phyloP scores from a whole-genome alignment of 352 stramenopile species.

The Globisporangium megalacanthum region DNA sequence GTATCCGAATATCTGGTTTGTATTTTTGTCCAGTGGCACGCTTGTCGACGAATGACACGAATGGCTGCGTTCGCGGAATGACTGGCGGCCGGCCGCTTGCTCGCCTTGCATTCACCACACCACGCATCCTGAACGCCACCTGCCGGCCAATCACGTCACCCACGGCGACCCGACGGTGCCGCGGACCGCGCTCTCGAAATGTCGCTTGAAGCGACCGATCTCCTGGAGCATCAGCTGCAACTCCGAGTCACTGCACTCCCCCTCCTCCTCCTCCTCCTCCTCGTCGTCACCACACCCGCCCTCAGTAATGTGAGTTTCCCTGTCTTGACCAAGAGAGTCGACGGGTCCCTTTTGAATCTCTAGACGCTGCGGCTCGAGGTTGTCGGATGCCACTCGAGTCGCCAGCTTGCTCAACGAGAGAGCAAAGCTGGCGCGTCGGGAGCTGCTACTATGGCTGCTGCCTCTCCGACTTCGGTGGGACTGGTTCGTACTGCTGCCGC shows the following conservation, averaged over 20 bases:
- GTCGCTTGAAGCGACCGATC: constrained; percentile 21
- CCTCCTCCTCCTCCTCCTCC: background rate
- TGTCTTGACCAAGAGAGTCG: no score
- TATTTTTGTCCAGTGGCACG: background rate
- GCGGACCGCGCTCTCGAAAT: constrained; percentile 7
- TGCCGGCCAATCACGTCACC: background rate
- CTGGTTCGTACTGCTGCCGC: background rate
- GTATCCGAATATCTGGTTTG: background rate
- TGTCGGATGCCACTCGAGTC: background rate
- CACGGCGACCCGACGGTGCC: background rate
- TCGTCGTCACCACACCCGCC: background rate
- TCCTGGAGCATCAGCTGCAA: constrained; percentile 22
- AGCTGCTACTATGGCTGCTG: background rate
- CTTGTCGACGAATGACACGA: background rate
- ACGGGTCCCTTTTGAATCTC: no score
- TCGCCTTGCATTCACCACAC: background rate
- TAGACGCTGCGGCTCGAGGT: background rate
- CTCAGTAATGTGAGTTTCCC: no score
- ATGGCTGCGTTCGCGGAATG: background rate
- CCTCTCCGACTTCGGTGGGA: background rate
- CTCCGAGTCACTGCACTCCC: constrained; percentile 13
- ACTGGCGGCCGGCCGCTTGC: background rate
- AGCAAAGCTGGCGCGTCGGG: background rate
- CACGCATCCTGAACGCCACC: no score
- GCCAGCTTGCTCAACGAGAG: no score